Percentiles rank a stretch among this genome's conserved stretches.
Evolutionary conservation across 306 rosid species (phyloP).

Genomic region (Glycine latifolia): DNA sequence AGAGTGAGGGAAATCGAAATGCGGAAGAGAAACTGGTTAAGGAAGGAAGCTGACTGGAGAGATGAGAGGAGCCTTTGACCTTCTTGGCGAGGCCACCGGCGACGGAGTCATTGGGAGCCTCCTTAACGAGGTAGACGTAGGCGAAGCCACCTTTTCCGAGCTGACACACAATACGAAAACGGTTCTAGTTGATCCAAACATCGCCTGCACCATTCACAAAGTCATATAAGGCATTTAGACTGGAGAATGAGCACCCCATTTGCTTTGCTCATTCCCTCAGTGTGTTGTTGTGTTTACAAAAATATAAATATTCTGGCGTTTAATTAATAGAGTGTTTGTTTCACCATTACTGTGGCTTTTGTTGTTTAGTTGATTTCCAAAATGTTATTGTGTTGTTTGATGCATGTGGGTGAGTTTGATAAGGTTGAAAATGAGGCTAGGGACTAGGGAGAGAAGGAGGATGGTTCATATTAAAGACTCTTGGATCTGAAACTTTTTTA

Average conservation of each 20-base stretch:
- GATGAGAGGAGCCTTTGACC: constrained; percentile 76
- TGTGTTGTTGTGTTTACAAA: not conserved
- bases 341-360: too few species aligned
- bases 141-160: constrained; percentile 99
- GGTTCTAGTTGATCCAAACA: constrained; percentile 94
- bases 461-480: too few species aligned
- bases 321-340: too few species aligned
- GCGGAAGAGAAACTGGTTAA: not conserved
- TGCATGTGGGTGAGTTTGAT: too few species aligned
- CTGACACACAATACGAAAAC: constrained; percentile 87
- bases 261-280: not conserved
- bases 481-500: too few species aligned
- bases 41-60: constrained; percentile 67
- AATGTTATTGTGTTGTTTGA: too few species aligned
- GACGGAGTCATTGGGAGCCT: constrained; percentile 62
- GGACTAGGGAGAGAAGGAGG: too few species aligned
- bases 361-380: too few species aligned
- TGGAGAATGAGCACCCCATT: constrained; percentile 98
- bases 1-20: too few species aligned
- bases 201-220: constrained; percentile 91
- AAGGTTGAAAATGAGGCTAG: too few species aligned
- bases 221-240: constrained; percentile 84
- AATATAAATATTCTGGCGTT: not conserved
- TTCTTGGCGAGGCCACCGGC: constrained; percentile 65
- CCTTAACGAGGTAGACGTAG: constrained; percentile 83